These are phyloP conservation scores for Pontederia crassipes DNA, from an alignment of 176 grass and related monocot genomes.

Conservation along the genomic window DNA sequence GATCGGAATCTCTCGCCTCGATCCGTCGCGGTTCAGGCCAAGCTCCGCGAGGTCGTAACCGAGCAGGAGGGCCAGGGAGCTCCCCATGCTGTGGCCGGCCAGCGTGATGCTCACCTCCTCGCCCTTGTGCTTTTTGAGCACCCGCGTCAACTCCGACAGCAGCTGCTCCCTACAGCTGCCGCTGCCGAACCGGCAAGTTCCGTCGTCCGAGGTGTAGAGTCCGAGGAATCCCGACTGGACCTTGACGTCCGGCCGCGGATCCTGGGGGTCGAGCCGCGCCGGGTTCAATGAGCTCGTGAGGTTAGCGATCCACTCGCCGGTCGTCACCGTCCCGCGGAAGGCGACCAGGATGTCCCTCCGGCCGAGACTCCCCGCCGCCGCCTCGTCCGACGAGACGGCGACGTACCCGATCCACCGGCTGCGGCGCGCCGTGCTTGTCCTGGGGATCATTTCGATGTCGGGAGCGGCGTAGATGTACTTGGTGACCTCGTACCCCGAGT, in stretches of 20 bases:
- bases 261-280: constrained; percentile 50
- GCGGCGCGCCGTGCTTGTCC: not conserved
- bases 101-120: constrained; percentile 64
- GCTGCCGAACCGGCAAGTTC: constrained; percentile 28
- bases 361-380: constrained; percentile 26
- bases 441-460: constrained; percentile 27
- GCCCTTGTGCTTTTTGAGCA: constrained; percentile 32
- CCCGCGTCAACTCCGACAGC: constrained; percentile 39
- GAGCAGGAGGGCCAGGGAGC: constrained; percentile 58
- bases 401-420: constrained; percentile 86
- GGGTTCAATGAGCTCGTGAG: constrained; percentile 66
- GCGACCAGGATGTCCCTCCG: constrained; percentile 50
- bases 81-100: constrained; percentile 75
- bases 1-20: constrained; percentile 21
- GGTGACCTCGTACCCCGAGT: constrained; percentile 46
- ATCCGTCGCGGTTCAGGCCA: constrained; percentile 25
- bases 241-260: constrained; percentile 42
- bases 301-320: constrained; percentile 63
- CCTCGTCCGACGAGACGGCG: constrained; percentile 29
- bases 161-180: constrained; percentile 69
- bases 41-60: constrained; percentile 72
- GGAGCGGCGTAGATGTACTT: constrained; percentile 64
- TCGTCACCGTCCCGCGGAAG: constrained; percentile 62
- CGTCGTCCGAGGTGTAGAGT: constrained; percentile 61
- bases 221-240: constrained; percentile 67